Base-by-base conservation (phyloP, 306 rosid species). In the Ormosia semicastrata region DNA sequence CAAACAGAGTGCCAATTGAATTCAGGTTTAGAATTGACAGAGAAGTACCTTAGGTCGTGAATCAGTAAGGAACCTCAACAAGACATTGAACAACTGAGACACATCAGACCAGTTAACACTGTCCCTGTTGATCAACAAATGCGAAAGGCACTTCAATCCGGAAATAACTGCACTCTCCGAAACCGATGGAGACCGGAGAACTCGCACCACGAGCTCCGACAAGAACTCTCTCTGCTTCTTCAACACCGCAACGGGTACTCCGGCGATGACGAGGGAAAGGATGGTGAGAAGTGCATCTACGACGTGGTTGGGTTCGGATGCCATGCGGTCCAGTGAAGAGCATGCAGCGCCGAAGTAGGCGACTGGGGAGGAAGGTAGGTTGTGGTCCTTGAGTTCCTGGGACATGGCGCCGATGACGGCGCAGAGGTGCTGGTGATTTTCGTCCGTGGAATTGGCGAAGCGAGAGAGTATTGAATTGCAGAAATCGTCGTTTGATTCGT, bases 401-500 rank as follows among this genome's bases (percentile, higher is more conserved):
- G 98, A 89, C 97, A 92, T 91, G 76, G 92, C 89, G 34, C 97
- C 98, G 9, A 92, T 40, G 66, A 87, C 88, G 15, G 91, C 87
- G 79, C 98, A 93, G 36, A 93, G 89, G 80, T 86, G 90, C 79
- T 88, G 93, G 81, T 93, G 94, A 17, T 43, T 85, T 52, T 89
- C 98, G 43, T 72, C 65, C 50, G 86, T 15, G 79, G 98, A 95
- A 46, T 71, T 40, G 65, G 85, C 63, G 81, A 90, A 89, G 34
- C 91, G 95, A 59, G 89, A 49, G 67, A 95, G 92, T 59, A 92
- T 86, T 4, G 88, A 84, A 37, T 66, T 67, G 91, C 97, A 88
- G 57, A 94, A 75, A 54, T 94, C 92, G 5, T 65, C 57, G 69
- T 59, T 53, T 4, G 40, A 0, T 75, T 71, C 88, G 24, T 63